phyloP scores from a whole-genome alignment of 371 early-diverging fungal species.

The Circinella umbellata region DNA sequence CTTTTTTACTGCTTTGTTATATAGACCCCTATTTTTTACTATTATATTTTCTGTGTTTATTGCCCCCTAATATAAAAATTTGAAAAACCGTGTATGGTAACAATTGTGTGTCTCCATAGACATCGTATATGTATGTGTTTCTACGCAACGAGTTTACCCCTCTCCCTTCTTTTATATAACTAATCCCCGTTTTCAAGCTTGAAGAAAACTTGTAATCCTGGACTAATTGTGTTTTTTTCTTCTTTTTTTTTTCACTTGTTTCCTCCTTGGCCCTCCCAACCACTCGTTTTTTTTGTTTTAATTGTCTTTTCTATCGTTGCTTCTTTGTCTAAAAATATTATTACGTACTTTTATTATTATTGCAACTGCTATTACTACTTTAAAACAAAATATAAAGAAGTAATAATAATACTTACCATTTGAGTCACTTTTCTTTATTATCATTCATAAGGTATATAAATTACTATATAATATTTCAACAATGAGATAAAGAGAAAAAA shows the following conservation, averaged over 20 bases:
- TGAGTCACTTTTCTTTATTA: no score
- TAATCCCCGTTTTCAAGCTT: background rate
- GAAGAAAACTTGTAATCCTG: conserved; percentile 2
- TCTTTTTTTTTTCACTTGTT: background rate
- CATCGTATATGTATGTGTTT: background rate
- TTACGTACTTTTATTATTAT: no score
- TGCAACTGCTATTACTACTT: no score
- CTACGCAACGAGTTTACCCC: background rate
- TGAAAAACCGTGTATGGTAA: conserved; percentile 3
- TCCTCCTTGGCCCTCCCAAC: conserved; percentile 2
- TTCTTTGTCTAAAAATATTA: no score
- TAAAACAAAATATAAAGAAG: no score
- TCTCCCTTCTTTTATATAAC: background rate
- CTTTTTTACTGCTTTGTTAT: conserved; percentile 7
- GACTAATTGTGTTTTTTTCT: background rate
- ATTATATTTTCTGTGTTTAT: conserved; percentile 4
- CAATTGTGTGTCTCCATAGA: background rate
- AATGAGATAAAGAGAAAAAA: no score
- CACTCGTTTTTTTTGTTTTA: conserved; percentile 13
- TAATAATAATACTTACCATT: no score
- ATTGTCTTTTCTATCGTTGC: background rate
- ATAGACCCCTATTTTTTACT: background rate
- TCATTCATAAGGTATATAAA: no score
- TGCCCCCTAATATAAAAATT: conserved; percentile 4
- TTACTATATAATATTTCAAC: no score